A percentile compares a stretch with the other conserved stretches of the same genome.
Conservation (phyloP, 257 asterid species). For the Thymus quinquecostatus region DNA sequence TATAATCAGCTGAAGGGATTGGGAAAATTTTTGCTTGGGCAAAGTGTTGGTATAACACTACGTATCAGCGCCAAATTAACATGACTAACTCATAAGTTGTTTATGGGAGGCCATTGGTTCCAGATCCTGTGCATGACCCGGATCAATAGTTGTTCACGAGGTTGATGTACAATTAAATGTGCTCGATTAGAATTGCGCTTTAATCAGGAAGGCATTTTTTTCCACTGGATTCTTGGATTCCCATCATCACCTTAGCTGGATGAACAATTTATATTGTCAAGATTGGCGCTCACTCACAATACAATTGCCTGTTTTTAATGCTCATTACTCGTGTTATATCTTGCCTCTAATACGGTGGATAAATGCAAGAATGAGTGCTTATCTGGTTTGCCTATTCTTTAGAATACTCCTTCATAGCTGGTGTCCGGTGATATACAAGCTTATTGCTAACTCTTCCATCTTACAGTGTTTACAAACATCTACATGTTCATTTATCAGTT, state of each 20-base stretch:
- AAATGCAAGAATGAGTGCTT: neutral
- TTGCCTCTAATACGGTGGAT: neutral
- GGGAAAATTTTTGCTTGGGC: neutral
- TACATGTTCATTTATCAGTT: neutral
- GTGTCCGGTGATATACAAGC: neutral
- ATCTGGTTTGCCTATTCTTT: too few species aligned
- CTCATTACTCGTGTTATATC: neutral
- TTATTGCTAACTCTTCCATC: neutral
- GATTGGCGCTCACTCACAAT: constrained; percentile 1
- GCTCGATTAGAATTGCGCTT: neutral
- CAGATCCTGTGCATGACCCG: neutral
- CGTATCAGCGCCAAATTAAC: neutral
- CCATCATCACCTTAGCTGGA: neutral
- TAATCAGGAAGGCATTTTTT: neutral
- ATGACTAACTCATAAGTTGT: neutral
- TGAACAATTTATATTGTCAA: neutral
- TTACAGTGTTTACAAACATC: neutral
- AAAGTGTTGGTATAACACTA: constrained; percentile 2
- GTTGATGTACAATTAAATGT: neutral
- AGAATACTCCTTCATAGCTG: too few species aligned
- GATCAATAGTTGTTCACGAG: neutral
- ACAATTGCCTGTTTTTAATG: neutral
- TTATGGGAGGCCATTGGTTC: neutral
- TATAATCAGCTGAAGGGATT: neutral
- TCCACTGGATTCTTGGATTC: too few species aligned